Base-by-base conservation (phyloP, 1,284 basidiomycete genomes). In the Pseudozyma hubeiensis region DNA sequence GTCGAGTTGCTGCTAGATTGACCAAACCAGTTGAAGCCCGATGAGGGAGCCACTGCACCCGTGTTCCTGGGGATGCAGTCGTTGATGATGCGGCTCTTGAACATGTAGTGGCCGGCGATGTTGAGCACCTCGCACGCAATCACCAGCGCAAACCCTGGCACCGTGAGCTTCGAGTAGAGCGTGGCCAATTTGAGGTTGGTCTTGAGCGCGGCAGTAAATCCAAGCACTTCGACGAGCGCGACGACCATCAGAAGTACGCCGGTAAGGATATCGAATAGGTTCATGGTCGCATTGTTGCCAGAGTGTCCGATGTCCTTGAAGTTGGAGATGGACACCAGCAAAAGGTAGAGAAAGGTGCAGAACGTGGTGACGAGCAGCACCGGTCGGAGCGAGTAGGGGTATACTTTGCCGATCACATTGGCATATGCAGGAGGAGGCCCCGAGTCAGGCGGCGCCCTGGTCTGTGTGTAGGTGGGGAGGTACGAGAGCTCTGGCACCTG, bases 341-440 rank as follows among this genome's bases (percentile, higher is more conserved):
- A 34, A 17, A 79, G 75, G 57, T 80, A 81, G 62, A 79, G 52
- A 44, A 72, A 57, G 30, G 73, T 76, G 50, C 78, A 52, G 57
- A 80, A 60, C n/a, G 76, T 64, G 17, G 76, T 75, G 52, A 81
- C 60, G 45, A 81, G 56, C 40, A 81, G 39, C 46, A 81, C 65
- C 1, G 78, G 76, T n/a, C 79, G 77, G 3, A 81, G 59, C 30
- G 77, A 73, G 53, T 73, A 68, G 4, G 72, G 77, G 14, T 79
- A 77, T 45, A 78, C 64, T 49, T 58, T 66, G 19, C 68, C 50
- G 45, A 75, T 64, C n/a, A 69, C 64, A 54, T 71, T 64, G 14
- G 55, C 63, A 52, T 79, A 79, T 45, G 66, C 68, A 29, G 75
- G 77, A 16, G 75, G 66, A n/a, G 74, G 64, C 1, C 77, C 77